Conservation (phyloP, 345 rosid genomes). For the Salix purpurea region DNA sequence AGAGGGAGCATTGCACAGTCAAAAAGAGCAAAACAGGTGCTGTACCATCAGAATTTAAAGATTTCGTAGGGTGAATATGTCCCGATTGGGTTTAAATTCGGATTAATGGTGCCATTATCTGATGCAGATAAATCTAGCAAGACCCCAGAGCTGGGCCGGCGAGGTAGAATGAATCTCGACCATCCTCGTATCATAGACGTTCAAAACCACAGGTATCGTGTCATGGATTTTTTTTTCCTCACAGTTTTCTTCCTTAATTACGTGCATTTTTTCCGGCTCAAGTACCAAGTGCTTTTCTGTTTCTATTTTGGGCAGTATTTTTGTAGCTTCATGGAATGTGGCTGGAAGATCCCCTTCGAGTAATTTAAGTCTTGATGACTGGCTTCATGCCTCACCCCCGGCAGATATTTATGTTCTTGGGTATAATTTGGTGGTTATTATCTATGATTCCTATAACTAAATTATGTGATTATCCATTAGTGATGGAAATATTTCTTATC, state of each 20-base stretch:
- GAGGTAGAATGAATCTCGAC: constrained; percentile 83
- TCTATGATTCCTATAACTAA: constrained; percentile 1
- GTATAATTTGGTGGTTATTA: constrained; percentile 33
- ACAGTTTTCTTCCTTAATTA: neutral
- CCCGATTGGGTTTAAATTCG: neutral
- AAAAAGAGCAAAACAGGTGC: constrained; percentile 91
- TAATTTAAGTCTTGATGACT: constrained; percentile 82
- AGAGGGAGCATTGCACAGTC: constrained; percentile 66
- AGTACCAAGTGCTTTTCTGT: constrained; percentile 8
- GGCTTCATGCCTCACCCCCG: constrained; percentile 95
- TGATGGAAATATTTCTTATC: neutral
- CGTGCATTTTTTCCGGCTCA: neutral
- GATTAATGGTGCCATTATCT: constrained; percentile 2
- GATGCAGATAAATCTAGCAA: constrained; percentile 73
- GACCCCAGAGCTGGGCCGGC: constrained; percentile 59
- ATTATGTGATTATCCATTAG: neutral
- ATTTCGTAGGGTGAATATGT: neutral
- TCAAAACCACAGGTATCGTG: constrained; percentile 72
- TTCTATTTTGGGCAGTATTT: constrained; percentile 54
- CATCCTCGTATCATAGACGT: constrained; percentile 94
- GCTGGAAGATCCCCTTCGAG: constrained; percentile 89
- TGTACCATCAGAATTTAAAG: neutral
- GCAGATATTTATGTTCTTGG: constrained; percentile 97
- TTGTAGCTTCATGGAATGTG: constrained; percentile 94
- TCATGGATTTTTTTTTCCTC: neutral